Conservation (phyloP, 164 flowering plant genomes). For the Magnolia sinica region DNA sequence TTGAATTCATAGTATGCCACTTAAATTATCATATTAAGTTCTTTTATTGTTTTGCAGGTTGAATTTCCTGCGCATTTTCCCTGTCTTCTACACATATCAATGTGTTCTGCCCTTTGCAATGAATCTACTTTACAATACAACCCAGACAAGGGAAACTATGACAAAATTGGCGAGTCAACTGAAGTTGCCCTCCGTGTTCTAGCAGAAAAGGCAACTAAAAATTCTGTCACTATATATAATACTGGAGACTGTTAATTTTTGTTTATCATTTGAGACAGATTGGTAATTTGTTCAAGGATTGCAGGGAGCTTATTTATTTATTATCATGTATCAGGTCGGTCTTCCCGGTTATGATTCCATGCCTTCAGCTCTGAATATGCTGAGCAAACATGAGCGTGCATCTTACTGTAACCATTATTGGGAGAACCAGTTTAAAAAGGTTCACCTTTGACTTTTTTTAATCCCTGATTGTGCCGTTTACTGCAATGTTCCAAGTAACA, state of each 20-base stretch:
- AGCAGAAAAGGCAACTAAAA: conserved; percentile 74
- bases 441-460: conserved; percentile 18
- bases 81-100: conserved; percentile 87
- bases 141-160: conserved; percentile 82
- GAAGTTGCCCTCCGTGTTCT: conserved; percentile 97
- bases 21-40: neutral
- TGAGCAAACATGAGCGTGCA: conserved; percentile 96
- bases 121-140: conserved; percentile 88
- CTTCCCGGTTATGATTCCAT: conserved; percentile 98
- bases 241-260: neutral
- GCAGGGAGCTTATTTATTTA: neutral
- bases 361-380: conserved; percentile 89
- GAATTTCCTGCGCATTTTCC: conserved; percentile 87
- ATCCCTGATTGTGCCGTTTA: neutral
- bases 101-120: conserved; percentile 97
- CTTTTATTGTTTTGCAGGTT: conserved; percentile 46
- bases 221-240: neutral
- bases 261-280: neutral
- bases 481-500: neutral
- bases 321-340: conserved; percentile 61
- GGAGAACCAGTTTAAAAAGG: conserved; percentile 96
- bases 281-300: neutral
- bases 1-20: neutral
- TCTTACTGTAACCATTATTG: conserved; percentile 94
- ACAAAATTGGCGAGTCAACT: conserved; percentile 96